Evolutionary conservation across 176 grass and related monocot genomes (phyloP).

Genomic region (Oryza brachyantha): DNA sequence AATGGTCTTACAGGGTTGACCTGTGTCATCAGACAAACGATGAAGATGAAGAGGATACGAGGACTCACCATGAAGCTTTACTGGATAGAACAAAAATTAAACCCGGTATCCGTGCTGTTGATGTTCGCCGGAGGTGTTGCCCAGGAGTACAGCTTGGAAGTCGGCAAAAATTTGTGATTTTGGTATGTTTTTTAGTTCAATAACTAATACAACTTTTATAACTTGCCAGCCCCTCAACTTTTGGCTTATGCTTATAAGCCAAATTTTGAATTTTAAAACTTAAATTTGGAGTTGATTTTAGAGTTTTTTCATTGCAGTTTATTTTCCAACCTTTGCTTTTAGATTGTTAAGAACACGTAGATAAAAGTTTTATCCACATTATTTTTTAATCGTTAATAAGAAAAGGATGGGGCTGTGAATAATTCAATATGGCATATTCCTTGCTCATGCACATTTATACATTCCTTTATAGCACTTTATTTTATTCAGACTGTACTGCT

Average conservation of each 20-base stretch:
- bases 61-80: constrained; percentile 71
- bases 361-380: too few relatives aligned
- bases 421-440: not conserved
- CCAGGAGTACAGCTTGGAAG: constrained; percentile 79
- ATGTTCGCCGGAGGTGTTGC: constrained; percentile 59
- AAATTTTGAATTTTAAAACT: too few relatives aligned
- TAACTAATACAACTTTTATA: constrained; percentile 19
- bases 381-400: too few relatives aligned
- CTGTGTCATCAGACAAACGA: constrained; percentile 95
- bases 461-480: constrained; percentile 31
- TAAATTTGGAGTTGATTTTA: too few relatives aligned
- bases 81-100: constrained; percentile 73
- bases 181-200: constrained; percentile 52
- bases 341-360: too few relatives aligned
- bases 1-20: constrained; percentile 81
- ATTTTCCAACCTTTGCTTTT: too few relatives aligned
- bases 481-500: constrained; percentile 4
- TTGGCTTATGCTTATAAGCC: too few relatives aligned
- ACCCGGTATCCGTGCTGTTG: constrained; percentile 40
- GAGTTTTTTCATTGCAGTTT: too few relatives aligned
- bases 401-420: too few relatives aligned
- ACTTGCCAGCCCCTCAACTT: too few relatives aligned
- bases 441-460: not conserved
- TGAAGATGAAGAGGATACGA: constrained; percentile 91
- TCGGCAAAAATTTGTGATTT: constrained; percentile 93